phyloP scores from a whole-genome alignment of 2,329 filamentous ascomycete species.

The Beauveria sp. region DNA sequence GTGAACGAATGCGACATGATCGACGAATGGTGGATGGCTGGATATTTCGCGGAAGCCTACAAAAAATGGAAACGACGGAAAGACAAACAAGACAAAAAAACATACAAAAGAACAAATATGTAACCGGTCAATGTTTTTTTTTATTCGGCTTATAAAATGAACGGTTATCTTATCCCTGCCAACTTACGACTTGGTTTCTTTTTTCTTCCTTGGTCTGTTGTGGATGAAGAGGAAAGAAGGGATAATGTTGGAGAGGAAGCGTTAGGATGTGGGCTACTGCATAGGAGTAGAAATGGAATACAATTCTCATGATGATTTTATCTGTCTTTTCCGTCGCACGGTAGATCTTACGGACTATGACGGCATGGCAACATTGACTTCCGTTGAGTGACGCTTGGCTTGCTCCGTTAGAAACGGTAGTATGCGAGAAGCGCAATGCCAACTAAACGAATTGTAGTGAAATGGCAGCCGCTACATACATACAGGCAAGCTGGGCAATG shows the following conservation, averaged over 20 bases:
- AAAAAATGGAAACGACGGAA: constrained; percentile 8
- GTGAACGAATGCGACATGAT: constrained; percentile 1
- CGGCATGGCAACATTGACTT: neutral
- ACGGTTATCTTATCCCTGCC: constrained; percentile 7
- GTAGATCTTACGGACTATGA: neutral
- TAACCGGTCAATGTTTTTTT: constrained; percentile 10
- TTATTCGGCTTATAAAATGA: constrained; percentile 10
- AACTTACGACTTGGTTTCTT: constrained; percentile 2
- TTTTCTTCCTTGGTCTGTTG: neutral
- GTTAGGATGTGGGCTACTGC: neutral
- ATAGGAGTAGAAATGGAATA: constrained; percentile 11
- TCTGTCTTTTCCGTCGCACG: neutral
- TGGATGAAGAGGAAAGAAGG: neutral
- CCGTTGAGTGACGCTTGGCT: neutral
- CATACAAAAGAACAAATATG: constrained; percentile 8
- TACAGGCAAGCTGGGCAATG: too few species aligned
- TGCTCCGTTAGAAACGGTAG: neutral
- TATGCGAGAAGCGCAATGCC: neutral
- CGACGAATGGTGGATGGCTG: neutral
- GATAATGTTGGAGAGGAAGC: neutral
- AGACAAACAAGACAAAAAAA: constrained; percentile 9
- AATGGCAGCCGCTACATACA: too few species aligned
- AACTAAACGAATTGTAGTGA: too few species aligned
- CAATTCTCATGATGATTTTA: constrained; percentile 4
- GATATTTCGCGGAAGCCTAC: neutral